These are phyloP conservation scores for Papilionanthe hybrid DNA, from an alignment of 116 monocot species.

Conservation along the genomic window DNA sequence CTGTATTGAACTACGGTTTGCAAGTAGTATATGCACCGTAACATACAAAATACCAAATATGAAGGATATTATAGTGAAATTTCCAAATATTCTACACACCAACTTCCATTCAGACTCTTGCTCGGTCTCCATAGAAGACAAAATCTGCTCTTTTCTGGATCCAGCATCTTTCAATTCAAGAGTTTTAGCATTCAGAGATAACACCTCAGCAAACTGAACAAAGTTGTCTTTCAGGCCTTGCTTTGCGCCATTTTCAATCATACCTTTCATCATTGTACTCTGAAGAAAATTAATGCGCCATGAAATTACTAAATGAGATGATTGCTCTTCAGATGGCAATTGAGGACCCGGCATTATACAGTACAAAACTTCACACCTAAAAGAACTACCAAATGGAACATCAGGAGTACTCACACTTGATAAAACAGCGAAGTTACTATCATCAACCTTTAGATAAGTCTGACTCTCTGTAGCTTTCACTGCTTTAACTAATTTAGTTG, in stretches of 20 bases:
- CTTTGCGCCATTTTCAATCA: slow-evolving; percentile 92
- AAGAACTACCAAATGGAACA: slow-evolving; percentile 81
- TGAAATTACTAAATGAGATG: slow-evolving; percentile 59
- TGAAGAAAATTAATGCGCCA: slow-evolving; percentile 87
- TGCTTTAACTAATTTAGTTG: slow-evolving; percentile 80
- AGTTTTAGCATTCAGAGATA: slow-evolving; percentile 56
- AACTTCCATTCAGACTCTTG: slow-evolving; percentile 73
- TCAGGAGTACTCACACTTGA: slow-evolving; percentile 83
- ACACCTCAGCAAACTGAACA: slow-evolving; percentile 43
- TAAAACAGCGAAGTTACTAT: slow-evolving; percentile 65
- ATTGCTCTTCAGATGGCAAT: slow-evolving; percentile 47
- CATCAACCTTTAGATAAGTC: slow-evolving; percentile 80
- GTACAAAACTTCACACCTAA: slow-evolving; percentile 67
- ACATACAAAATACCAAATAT: slow-evolving; percentile 49
- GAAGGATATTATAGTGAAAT: slow-evolving; percentile 64
- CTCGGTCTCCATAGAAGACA: slow-evolving; percentile 65
- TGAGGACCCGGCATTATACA: slow-evolving; percentile 75
- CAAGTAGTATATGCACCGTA: slow-evolving; percentile 53
- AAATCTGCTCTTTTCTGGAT: slow-evolving; percentile 64
- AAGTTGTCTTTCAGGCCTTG: slow-evolving; percentile 87
- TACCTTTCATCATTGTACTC: slow-evolving; percentile 94
- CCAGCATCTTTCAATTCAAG: slow-evolving; percentile 53
- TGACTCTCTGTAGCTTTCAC: slow-evolving; percentile 88
- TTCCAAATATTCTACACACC: slow-evolving; percentile 60
- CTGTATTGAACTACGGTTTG: slow-evolving; percentile 48